Evolutionary conservation across 805 yeast genomes (phyloP), one percentile per base, ranked within the genome.

Genomic region (Barnettozyma sucrosica): DNA sequence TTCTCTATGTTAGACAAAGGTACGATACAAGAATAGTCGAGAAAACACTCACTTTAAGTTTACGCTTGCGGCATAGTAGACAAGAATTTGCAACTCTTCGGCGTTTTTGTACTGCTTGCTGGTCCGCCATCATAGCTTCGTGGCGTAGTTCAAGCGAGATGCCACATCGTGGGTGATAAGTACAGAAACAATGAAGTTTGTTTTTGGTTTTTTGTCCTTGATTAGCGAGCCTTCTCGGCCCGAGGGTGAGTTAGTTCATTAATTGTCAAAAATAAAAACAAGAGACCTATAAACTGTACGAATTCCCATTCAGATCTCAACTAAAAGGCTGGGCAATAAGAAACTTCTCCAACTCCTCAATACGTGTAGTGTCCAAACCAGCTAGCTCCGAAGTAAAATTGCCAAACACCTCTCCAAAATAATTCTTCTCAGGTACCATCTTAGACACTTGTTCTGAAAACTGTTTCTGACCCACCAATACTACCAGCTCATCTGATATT

Each of bases 341-440:
- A n/a, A 48, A 44, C 5, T 18, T 20, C 11, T 48, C 51, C 4
- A 48, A 23, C 11, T 44, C 34, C 18, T 45, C 51, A 34, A 49
- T 45, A 3, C 33, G 33, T 2, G 40, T 20, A 5, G 41, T 30
- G 23, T 49, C 51, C 13, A 42, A 30, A 2, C 39, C 46, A 4
- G 44, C 36, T 25, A 42, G 5, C 7, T 38, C 39, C 10, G 33
- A 21, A 2, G 41, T 20, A n/a, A 36, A 30, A 9, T 39, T 39
- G n/a, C 38, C 38, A 7, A 49, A 25, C 19, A 49, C 19, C 7
- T 43, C 41, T 3, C 43, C 47, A 28, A 49, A 43, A n/a, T 39
- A 45, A 7, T 25, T 34, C 19, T 5, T 36, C 20, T 45, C 13
- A 14, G 51, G 48, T 9, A 38, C 48, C 19, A 28, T 26, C 25